Base-by-base conservation (phyloP, 768 basidiomycete species). In the Hypholoma sublateritium region DNA sequence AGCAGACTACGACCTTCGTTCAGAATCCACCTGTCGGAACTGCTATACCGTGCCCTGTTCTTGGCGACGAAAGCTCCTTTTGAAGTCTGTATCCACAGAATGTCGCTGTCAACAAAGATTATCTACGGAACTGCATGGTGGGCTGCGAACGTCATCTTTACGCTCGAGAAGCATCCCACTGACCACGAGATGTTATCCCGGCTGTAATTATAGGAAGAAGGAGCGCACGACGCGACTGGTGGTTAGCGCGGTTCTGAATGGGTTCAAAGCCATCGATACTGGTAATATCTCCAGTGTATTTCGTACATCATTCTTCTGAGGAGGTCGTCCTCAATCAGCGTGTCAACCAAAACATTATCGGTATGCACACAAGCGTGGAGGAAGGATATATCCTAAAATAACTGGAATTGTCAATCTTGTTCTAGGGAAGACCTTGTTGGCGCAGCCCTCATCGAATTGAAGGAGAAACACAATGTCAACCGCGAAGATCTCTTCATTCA, bases 181-280 rank as follows among this genome's bases (percentile, higher is more conserved):
- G 17, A 19, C 42, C 39, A 48, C 19, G 56, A 35, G 47, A 51
- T 53, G 48, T 43, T 19, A 22, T 34, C 54, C 45, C 25, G 35
- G 16, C 56, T 17, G 2, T 25, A 22, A 14, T 46, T 44, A 45
- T 62, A 92, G 90, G 91, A 94, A 94, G 75, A 86, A 86, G 64
- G 87, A 88, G 53, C 70, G 77, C 21, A 94, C 93, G 0, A 72
- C 84, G 0, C 71, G 76, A 4, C 80, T 93, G 2, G 91, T 93
- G 17, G 72, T 87, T 49, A 79, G 76, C 53, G 93, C 93, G 9
- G 82, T 93, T 54, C 70, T 87, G 37, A 80, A 83, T 60, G 92
- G 93, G 5, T 94, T 93, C 67, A 74, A 86, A 45, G 91, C 88
- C 4, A 84, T 94, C 25, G 93, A 95, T 64, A 93, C 90, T n/a